Evolutionary conservation across 108 stramenopile genomes (phyloP).

Genomic region (Seminavis robusta): DNA sequence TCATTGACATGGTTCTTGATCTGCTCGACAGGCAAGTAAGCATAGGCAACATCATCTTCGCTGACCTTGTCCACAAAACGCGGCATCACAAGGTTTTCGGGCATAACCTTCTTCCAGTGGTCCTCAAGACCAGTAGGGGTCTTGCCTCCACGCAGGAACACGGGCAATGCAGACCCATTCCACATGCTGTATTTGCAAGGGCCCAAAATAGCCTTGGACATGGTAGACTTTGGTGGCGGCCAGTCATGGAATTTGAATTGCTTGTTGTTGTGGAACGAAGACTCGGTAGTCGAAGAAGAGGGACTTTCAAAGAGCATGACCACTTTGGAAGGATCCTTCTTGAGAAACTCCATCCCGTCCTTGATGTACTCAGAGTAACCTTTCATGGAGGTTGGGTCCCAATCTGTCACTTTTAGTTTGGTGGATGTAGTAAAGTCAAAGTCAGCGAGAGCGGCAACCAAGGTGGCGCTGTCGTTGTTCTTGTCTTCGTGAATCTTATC

Average conservation of each 20-base stretch:
- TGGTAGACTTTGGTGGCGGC: conserved; percentile 21
- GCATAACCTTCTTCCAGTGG: conserved; percentile 20
- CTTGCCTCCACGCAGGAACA: conserved; percentile 12
- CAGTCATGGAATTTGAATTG: conserved; percentile 30
- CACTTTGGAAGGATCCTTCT: conserved; percentile 3
- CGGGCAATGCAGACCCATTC: conserved; percentile 19
- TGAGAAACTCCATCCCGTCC: conserved; percentile 19
- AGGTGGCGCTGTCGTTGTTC: background rate
- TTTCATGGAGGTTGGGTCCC: conserved; percentile 14
- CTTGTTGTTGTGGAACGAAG: conserved; percentile 13
- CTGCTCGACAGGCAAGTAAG: conserved; percentile 26
- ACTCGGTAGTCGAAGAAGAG: conserved; percentile 9
- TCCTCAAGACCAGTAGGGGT: conserved; percentile 20
- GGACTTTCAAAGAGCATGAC: conserved; percentile 37
- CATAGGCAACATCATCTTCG: conserved; percentile 16
- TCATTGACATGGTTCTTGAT: conserved; percentile 30
- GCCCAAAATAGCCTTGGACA: conserved; percentile 15
- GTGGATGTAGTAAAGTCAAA: conserved; percentile 7
- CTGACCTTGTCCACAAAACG: conserved; percentile 10
- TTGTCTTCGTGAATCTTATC: conserved; percentile 17
- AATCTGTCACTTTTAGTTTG: conserved; percentile 15
- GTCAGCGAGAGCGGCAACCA: background rate
- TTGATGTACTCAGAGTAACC: conserved; percentile 33
- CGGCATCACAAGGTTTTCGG: conserved; percentile 8
- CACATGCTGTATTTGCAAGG: conserved; percentile 21